Evolutionary conservation across 2,329 filamentous ascomycete genomes (phyloP), one percentile per base, ranked within the genome.

Genomic region (Penicillium sp.): DNA sequence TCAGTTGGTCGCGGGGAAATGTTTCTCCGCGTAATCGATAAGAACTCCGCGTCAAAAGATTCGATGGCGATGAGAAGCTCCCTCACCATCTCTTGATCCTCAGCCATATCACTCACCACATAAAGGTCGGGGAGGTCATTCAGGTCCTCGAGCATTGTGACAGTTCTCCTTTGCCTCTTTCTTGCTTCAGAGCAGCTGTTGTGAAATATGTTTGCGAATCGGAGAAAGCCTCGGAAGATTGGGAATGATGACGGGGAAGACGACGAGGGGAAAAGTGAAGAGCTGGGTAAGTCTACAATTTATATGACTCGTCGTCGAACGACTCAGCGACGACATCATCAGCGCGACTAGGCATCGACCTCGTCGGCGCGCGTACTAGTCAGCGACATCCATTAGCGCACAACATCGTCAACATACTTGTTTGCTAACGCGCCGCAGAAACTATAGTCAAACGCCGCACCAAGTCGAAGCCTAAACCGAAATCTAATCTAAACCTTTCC

Each of bases 221-320:
- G 79, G 46, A 76, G 81, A 56, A 90, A 93, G 60, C 84, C 88
- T 41, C 86, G 88, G 57, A 87, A 90, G 63, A 87, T 95, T 59
- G 86, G 83, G 41, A 77, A 82, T 37, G 87, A 89, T 52, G 15
- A 18, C 15, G 83, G 88, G 3, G 84, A 84, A 1, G 73, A 75
- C 2, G 84, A 84, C 1, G 72, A 75, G 50, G 52, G 66, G 35
- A 55, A 53, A 38, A 53, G 50, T 40, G 58, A 42, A 39, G 44
- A 62, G 41, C 59, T 66, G 72, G 75, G 78, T 80, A 57, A 64
- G 73, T 69, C 41, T 44, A 44, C 49, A 45, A 50, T 33, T 15
- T 10, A 8, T 23, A 28, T 12, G 4, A 27, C 24, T 12, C 23
- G n/a, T 27, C 9, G 9, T 10, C 10, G 28, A 5, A 9, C 1